A percentile compares a stretch with the other conserved stretches of the same genome.
Conservation (phyloP, 257 asterid genomes). For the Scutellaria minor region DNA sequence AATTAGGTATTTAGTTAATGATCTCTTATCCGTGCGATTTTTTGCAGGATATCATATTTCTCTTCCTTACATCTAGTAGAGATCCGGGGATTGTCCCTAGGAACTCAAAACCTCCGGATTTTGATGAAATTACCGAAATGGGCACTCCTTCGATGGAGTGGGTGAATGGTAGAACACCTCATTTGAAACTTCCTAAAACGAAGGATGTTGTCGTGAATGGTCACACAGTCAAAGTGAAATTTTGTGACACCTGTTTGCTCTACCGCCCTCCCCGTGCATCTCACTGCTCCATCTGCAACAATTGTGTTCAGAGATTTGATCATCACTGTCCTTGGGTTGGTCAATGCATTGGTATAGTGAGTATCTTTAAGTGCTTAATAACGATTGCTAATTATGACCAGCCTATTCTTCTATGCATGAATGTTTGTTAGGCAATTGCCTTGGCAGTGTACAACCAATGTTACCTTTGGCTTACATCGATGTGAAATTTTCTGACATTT, state of each 20-base stretch:
- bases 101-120: conserved; percentile 67
- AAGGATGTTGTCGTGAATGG: conserved; percentile 79
- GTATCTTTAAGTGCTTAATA: conserved; percentile 37
- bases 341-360: conserved; percentile 90
- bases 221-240: conserved; percentile 73
- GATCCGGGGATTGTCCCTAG: conserved; percentile 91
- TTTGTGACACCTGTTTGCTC: conserved; percentile 84
- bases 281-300: conserved; percentile 96
- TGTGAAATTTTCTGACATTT: background rate
- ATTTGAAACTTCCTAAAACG: conserved; percentile 69
- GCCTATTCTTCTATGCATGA: background rate
- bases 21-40: background rate
- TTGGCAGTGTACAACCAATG: background rate
- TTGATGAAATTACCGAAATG: conserved; percentile 50
- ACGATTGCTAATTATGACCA: conserved; percentile 3
- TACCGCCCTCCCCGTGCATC: conserved; percentile 97
- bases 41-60: conserved; percentile 71
- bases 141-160: conserved; percentile 87
- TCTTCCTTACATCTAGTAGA: conserved; percentile 73
- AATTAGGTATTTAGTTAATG: no score
- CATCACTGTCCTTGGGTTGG: conserved; percentile 98
- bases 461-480: conserved; percentile 8
- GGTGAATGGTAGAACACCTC: conserved; percentile 81
- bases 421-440: background rate
- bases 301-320: conserved; percentile 89